These are phyloP conservation scores for Polygonum maritimum DNA, from an alignment of 148 eudicot species.

Conservation along the genomic window DNA sequence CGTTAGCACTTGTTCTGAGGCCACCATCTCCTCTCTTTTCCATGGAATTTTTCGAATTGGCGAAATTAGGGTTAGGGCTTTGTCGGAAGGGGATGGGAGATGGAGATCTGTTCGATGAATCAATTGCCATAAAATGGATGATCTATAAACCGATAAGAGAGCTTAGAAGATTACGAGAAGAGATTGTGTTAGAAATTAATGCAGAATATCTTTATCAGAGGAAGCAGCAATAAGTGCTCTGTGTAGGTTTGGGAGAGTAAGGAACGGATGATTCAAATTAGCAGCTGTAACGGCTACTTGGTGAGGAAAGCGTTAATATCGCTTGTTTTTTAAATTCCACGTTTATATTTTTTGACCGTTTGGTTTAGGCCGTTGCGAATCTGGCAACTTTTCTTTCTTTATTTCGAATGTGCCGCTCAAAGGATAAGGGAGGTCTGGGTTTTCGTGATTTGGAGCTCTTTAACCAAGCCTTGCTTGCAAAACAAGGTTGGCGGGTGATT, in stretches of 20 bases:
- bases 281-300: conserved; percentile 1
- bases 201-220: not conserved
- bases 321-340: not conserved
- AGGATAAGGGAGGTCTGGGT: no score
- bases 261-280: not conserved
- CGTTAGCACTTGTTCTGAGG: conserved; percentile 29
- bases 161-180: not conserved
- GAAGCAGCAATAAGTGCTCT: not conserved
- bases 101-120: conserved; percentile 24
- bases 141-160: not conserved
- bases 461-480: no score
- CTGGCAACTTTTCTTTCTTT: not conserved
- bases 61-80: conserved; percentile 25
- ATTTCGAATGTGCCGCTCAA: not conserved
- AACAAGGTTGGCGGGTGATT: no score
- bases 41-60: conserved; percentile 17
- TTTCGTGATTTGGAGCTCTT: no score
- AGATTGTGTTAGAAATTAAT: not conserved
- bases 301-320: not conserved
- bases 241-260: not conserved
- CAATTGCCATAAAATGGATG: conserved; percentile 15
- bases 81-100: conserved; percentile 21
- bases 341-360: not conserved
- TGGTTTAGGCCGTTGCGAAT: not conserved
- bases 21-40: conserved; percentile 18